Evolutionary conservation across 139 green algal species (phyloP), one percentile per base, ranked within the genome.

Genomic region (Dunaliella sp.): DNA sequence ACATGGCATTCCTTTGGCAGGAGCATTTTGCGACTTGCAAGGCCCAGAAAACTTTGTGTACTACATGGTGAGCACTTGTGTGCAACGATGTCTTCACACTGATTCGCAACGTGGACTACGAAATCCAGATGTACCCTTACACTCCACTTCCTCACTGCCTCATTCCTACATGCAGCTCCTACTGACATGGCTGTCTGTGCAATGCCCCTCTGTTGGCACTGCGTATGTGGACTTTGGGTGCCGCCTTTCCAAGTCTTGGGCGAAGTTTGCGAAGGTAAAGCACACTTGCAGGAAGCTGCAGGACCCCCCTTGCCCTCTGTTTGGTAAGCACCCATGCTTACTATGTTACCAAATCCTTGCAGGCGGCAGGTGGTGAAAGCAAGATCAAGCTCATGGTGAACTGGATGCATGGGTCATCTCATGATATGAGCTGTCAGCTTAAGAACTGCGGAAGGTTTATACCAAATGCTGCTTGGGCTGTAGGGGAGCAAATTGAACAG

Each of bases 1-100:
- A 16, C 48, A 65, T 31, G 3, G 88, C 84, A 7, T 79, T 85
- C 2, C 36, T 88, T 72, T 90, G 57, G 57, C 80, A 94, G 37
- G 48, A 7, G 7, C 48, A 65, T 65, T 65, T 65, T 65, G 48
- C 16, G 48, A 65, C 48, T 26, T 65, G 48, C 7, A 16, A 65
- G 48, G 48, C 48, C 48, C 48, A 26, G 48, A 65, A 65, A 65
- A 65, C 48, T 65, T 65, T 65, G 48, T 65, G 48, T 65, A 65
- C 16, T 65, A 65, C 48, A 65, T 65, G 48, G 48, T 65, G 16
- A 65, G 48, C 7, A n/a, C n/a, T n/a, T n/a, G n/a, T n/a, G n/a
- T n/a, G n/a, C n/a, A n/a, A n/a, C n/a, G n/a, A n/a, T n/a, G n/a
- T n/a, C n/a, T n/a, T n/a, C n/a, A n/a, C n/a, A n/a, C n/a, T n/a